Percentiles rank a stretch among this genome's conserved stretches.
phyloP scores from a whole-genome alignment of 2,329 filamentous ascomycete species.

The Aureobasidium leucospermi region DNA sequence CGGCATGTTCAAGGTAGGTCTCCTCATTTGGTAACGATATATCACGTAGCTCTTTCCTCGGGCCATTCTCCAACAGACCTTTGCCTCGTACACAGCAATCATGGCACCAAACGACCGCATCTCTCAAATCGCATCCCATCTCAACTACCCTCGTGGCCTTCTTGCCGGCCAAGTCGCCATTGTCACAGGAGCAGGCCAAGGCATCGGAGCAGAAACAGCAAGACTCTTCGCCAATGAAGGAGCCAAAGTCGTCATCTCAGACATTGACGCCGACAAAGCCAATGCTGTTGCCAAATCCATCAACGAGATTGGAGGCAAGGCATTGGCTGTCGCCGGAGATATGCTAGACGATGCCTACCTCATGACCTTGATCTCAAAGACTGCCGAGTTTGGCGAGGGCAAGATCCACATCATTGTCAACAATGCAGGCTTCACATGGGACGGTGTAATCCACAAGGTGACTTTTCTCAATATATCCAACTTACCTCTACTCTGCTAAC shows the following conservation, averaged over 20 bases:
- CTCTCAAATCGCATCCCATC: conserved; percentile 65
- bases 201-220: conserved; percentile 80
- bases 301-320: conserved; percentile 58
- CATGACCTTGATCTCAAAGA: conserved; percentile 61
- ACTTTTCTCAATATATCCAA: too few relatives aligned
- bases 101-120: conserved; percentile 30
- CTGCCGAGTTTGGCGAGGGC: conserved; percentile 72
- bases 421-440: conserved; percentile 89
- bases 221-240: conserved; percentile 81
- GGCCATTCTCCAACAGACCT: background rate
- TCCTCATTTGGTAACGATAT: background rate
- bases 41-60: background rate
- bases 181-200: conserved; percentile 78
- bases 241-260: conserved; percentile 73
- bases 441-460: conserved; percentile 77
- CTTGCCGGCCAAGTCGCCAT: conserved; percentile 76
- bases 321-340: conserved; percentile 69
- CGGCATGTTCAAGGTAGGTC: background rate
- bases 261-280: conserved; percentile 70
- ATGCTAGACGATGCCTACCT: conserved; percentile 66
- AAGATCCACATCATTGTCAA: conserved; percentile 91
- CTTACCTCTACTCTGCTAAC: background rate
- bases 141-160: conserved; percentile 75
- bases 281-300: conserved; percentile 61
- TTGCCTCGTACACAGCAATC: background rate